These are phyloP conservation scores for Sporisorium reilianum DNA, from an alignment of 1,284 basidiomycete genomes.

Conservation along the genomic window DNA sequence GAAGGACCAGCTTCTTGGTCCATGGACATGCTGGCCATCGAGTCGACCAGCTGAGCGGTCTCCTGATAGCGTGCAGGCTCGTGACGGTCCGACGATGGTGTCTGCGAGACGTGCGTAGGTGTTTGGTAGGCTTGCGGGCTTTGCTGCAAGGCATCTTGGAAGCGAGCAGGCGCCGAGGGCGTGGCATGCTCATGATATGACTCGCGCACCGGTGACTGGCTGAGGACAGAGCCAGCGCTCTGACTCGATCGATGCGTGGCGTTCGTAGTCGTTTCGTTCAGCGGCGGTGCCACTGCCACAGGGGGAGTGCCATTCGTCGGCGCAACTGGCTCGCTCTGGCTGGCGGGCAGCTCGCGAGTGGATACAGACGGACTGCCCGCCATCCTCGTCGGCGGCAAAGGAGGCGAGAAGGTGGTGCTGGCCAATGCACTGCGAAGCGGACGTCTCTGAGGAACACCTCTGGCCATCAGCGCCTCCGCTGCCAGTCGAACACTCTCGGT, in stretches of 20 bases:
- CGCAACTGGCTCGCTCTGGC: conserved; percentile 44
- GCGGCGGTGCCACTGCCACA: background rate
- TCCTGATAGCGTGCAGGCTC: conserved; percentile 36
- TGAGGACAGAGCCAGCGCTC: conserved; percentile 27
- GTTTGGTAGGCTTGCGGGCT: background rate
- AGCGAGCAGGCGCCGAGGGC: conserved; percentile 27
- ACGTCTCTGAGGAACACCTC: conserved; percentile 52
- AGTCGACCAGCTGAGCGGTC: conserved; percentile 19
- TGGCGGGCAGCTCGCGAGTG: conserved; percentile 22
- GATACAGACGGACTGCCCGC: conserved; percentile 14
- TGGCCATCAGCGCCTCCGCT: conserved; percentile 61
- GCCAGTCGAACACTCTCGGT: conserved; percentile 58
- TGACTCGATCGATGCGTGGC: conserved; percentile 24
- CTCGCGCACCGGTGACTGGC: conserved; percentile 3
- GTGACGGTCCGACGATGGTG: conserved; percentile 6
- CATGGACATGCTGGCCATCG: conserved; percentile 29
- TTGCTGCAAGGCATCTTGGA: conserved; percentile 23
- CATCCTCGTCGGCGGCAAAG: conserved; percentile 26
- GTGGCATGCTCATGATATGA: background rate
- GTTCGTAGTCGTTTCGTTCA: background rate
- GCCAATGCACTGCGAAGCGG: conserved; percentile 42
- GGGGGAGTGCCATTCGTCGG: conserved; percentile 4
- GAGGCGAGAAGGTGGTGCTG: conserved; percentile 46
- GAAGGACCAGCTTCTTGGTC: background rate
- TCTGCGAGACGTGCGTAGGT: background rate